phyloP scores from a whole-genome alignment of 139 green algal species.

The Micromonas commoda region DNA sequence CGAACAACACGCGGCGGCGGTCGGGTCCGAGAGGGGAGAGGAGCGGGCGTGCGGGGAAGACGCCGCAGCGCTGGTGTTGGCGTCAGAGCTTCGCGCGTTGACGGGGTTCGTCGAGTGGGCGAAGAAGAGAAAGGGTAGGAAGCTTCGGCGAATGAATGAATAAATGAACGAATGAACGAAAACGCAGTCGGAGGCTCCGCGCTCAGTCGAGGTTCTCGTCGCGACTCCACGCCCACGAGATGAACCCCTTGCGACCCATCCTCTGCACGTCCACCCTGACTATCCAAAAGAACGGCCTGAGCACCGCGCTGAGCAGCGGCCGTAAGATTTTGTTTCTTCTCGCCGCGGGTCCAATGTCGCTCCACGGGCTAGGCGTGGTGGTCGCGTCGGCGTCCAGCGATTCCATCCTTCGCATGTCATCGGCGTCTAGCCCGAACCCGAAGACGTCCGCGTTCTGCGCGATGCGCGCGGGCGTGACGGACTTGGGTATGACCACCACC shows the following conservation, averaged over 20 bases:
- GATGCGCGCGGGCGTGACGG: conserved; percentile 29
- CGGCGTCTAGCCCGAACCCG: conserved; percentile 33
- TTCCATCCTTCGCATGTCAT: conserved; percentile 34
- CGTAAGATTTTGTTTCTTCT: background rate
- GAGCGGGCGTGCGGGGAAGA: no score
- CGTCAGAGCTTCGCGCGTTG: no score
- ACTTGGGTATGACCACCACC: conserved; percentile 72
- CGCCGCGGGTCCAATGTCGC: background rate
- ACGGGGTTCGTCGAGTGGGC: no score
- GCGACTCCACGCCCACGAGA: background rate
- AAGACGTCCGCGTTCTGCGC: conserved; percentile 38
- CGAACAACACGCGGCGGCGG: no score
- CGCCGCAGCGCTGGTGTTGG: no score
- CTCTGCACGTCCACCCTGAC: conserved; percentile 6
- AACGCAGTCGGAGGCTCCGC: no score
- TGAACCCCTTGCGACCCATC: conserved; percentile 3
- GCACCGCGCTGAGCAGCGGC: background rate
- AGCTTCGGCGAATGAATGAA: no score
- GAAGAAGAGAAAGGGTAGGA: no score
- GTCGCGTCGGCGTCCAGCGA: conserved; percentile 1
- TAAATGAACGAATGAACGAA: no score
- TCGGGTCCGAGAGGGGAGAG: no score
- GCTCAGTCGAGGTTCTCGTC: no score
- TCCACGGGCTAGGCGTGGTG: background rate
- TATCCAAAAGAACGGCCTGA: background rate